These are phyloP conservation scores for Capsicum pubescens DNA, from an alignment of 257 asterid genomes.

Conservation along the genomic window DNA sequence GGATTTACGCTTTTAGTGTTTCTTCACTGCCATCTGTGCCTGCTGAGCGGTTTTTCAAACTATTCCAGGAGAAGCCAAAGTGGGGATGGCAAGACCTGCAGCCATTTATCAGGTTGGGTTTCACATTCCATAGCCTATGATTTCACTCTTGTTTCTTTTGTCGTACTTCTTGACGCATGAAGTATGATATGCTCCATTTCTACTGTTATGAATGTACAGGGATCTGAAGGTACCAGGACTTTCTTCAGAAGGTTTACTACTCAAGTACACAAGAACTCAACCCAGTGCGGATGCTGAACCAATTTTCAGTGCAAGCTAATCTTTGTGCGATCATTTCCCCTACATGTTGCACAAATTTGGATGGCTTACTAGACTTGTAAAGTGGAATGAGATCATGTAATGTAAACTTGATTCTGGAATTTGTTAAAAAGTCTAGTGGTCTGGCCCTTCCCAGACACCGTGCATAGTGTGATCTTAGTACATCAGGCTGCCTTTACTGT, in stretches of 20 bases:
- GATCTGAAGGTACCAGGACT: slow-evolving; percentile 91
- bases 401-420: neutral
- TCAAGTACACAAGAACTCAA: slow-evolving; percentile 84
- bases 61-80: slow-evolving; percentile 67
- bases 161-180: slow-evolving; percentile 26
- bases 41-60: slow-evolving; percentile 63
- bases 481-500: too few relatives aligned
- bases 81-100: slow-evolving; percentile 95
- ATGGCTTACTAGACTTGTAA: neutral
- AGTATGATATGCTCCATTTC: slow-evolving; percentile 16
- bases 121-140: neutral
- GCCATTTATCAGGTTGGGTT: slow-evolving; percentile 75
- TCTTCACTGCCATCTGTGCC: slow-evolving; percentile 81
- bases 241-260: slow-evolving; percentile 84
- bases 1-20: slow-evolving; percentile 69
- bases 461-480: too few relatives aligned
- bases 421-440: too few relatives aligned
- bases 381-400: slow-evolving; percentile 12
- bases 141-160: slow-evolving; percentile 20
- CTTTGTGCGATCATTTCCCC: neutral
- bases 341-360: neutral
- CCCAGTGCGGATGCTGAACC: slow-evolving; percentile 77
- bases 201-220: slow-evolving; percentile 45
- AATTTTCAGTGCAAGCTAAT: slow-evolving; percentile 77
- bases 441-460: too few relatives aligned